Evolutionary conservation across 768 basidiomycete species (phyloP).

Genomic region (Pisolithus albus): DNA sequence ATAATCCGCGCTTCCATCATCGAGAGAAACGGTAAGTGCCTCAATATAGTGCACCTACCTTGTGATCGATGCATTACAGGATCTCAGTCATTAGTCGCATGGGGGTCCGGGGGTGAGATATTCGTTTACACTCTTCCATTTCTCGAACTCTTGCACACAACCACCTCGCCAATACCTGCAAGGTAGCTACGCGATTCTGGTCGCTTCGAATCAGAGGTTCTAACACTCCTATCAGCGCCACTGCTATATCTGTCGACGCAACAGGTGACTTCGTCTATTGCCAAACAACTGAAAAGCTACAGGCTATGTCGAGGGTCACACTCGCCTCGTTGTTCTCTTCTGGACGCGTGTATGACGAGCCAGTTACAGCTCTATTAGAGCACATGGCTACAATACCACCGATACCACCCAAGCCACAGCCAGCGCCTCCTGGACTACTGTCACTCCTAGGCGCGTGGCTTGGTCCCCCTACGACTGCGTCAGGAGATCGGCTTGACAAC

Average conservation of each 20-base stretch:
- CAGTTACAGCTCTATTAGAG: conserved; percentile 45
- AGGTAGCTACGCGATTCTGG: background rate
- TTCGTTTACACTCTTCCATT: conserved; percentile 59
- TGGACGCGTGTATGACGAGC: conserved; percentile 42
- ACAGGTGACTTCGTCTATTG: conserved; percentile 52
- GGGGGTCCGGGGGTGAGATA: conserved; percentile 43
- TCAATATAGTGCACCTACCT: background rate
- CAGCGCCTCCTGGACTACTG: conserved; percentile 51
- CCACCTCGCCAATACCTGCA: conserved; percentile 20
- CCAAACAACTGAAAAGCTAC: conserved; percentile 28
- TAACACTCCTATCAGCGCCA: conserved; percentile 3
- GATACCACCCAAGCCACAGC: conserved; percentile 54
- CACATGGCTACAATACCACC: conserved; percentile 38
- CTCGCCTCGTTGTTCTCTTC: conserved; percentile 58
- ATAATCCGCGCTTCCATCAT: conserved; percentile 50
- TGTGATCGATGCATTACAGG: conserved; percentile 22
- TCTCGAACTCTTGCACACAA: conserved; percentile 49
- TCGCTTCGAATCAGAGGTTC: background rate
- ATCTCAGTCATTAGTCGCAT: conserved; percentile 48
- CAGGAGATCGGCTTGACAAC: conserved; percentile 54
- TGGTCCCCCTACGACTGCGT: conserved; percentile 38
- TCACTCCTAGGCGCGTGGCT: conserved; percentile 55
- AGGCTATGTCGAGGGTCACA: conserved; percentile 30
- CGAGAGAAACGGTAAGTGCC: conserved; percentile 50
- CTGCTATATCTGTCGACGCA: conserved; percentile 38